These are phyloP conservation scores for Fistulifera pelliculosa DNA, from an alignment of 108 stramenopile genomes.

Conservation along the genomic window DNA sequence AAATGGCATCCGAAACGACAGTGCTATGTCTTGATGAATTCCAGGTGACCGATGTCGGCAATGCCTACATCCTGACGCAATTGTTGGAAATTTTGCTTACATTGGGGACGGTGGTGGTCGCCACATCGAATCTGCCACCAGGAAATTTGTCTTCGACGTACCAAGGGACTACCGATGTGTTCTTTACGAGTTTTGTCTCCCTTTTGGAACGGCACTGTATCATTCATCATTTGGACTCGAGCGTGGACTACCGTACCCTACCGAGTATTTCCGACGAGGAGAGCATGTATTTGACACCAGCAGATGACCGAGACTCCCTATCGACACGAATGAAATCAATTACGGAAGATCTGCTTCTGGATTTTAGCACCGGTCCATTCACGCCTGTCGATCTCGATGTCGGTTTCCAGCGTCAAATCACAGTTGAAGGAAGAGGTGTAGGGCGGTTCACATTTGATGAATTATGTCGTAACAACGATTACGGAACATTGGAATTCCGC, in stretches of 20 bases:
- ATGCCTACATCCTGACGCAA: constrained; percentile 83
- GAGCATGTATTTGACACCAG: not conserved
- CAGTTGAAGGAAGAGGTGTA: constrained; percentile 12
- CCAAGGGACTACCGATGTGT: constrained; percentile 91
- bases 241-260: constrained; percentile 43
- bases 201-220: constrained; percentile 69
- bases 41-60: constrained; percentile 97
- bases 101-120: constrained; percentile 77
- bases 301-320: not conserved
- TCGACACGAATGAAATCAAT: constrained; percentile 14
- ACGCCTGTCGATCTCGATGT: constrained; percentile 17
- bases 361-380: not conserved
- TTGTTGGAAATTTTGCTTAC: constrained; percentile 63
- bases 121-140: constrained; percentile 95
- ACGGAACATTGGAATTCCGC: constrained; percentile 88
- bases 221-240: constrained; percentile 56
- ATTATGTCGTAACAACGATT: constrained; percentile 70
- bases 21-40: constrained; percentile 99
- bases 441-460: constrained; percentile 83
- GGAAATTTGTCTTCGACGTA: constrained; percentile 59
- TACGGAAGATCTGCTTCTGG: not conserved
- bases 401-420: constrained; percentile 34
- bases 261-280: constrained; percentile 1
- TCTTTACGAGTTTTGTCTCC: constrained; percentile 92
- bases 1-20: constrained; percentile 45